Evolutionary conservation across 2,329 filamentous ascomycete species (phyloP).

Genomic region (Proliferodiscus dingleyae): DNA sequence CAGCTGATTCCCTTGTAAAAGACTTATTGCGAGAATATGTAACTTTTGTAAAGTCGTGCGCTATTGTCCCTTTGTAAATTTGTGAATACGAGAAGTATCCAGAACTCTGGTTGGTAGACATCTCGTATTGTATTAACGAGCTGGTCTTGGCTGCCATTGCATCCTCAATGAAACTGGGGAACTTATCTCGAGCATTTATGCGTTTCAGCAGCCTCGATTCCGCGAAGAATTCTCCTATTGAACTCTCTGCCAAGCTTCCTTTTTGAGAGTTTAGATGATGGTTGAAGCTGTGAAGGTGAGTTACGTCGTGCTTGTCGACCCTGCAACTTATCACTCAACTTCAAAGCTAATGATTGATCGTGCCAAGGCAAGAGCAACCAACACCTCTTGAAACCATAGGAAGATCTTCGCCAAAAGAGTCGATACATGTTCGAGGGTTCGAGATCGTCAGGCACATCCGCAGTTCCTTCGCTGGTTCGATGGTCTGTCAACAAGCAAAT

Average conservation of each 20-base stretch:
- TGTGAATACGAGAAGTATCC: too few relatives aligned
- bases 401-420: background rate
- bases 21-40: too few relatives aligned
- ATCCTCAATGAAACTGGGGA: slow-evolving; percentile 11
- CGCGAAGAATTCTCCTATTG: background rate
- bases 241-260: background rate
- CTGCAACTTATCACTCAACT: background rate
- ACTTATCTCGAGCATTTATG: slow-evolving; percentile 3
- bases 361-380: slow-evolving; percentile 5
- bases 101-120: background rate
- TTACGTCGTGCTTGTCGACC: background rate
- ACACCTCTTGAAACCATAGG: slow-evolving; percentile 2
- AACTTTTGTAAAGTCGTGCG: background rate
- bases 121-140: slow-evolving; percentile 11
- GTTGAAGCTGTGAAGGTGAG: slow-evolving; percentile 5
- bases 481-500: slow-evolving; percentile 17
- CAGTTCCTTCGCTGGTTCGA: slow-evolving; percentile 12
- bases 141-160: background rate
- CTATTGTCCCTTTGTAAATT: too few relatives aligned
- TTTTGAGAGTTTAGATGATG: background rate
- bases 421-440: background rate
- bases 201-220: background rate
- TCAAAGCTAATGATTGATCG: slow-evolving; percentile 1
- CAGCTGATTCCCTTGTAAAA: background rate
- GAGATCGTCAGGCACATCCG: background rate